These are phyloP conservation scores for Arxiozyma bovina DNA, from an alignment of 1,139 yeast species.

Conservation along the genomic window DNA sequence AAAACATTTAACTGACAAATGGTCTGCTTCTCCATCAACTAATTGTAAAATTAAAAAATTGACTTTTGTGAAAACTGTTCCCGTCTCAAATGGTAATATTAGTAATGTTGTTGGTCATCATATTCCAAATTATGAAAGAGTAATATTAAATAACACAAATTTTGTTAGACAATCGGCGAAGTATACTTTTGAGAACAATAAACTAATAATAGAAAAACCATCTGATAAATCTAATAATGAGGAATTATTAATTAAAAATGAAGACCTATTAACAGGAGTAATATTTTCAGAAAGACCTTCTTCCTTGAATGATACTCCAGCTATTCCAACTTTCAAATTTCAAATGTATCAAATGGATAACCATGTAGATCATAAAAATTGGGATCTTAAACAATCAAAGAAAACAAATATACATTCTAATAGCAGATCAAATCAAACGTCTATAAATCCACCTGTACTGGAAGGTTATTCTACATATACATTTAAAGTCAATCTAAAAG, in stretches of 20 bases:
- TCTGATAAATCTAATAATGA: background rate
- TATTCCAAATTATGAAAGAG: background rate
- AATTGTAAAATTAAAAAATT: constrained; percentile 9
- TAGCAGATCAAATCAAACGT: constrained; percentile 8
- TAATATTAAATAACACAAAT: background rate
- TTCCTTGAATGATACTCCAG: background rate
- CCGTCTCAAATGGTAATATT: constrained; percentile 1
- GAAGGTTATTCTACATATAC: constrained; percentile 17
- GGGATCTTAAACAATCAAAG: constrained; percentile 1
- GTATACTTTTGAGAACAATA: background rate
- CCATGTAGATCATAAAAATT: background rate
- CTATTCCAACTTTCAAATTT: background rate
- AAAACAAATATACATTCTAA: constrained; percentile 11
- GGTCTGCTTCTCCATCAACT: background rate
- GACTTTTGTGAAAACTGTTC: constrained; percentile 10
- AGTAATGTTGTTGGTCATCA: background rate
- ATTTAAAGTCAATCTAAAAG: constrained; percentile 11
- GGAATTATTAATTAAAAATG: background rate
- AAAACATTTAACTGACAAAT: constrained; percentile 1
- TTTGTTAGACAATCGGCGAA: background rate
- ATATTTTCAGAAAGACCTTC: background rate
- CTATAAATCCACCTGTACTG: constrained; percentile 8
- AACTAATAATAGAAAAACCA: background rate
- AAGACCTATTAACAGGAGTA: background rate
- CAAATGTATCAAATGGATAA: constrained; percentile 2